A percentile compares a stretch with the other conserved stretches of the same genome.
phyloP scores from a whole-genome alignment of 176 grass and related monocot genomes.

The Echinochloa phyllopogon region DNA sequence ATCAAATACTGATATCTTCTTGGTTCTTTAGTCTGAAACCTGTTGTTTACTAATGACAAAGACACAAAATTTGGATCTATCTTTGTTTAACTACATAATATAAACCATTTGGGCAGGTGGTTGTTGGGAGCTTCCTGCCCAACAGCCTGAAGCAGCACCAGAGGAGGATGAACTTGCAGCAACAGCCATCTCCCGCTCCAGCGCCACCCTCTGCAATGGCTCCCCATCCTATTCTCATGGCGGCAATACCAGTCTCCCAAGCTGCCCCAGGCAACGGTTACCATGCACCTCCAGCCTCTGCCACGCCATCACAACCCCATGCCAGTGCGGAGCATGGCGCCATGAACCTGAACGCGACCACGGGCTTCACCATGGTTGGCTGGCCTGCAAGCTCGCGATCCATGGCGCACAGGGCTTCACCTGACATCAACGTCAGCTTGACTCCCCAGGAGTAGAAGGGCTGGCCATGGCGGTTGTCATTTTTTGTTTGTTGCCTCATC shows the following conservation, averaged over 20 bases:
- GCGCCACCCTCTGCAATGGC: neutral
- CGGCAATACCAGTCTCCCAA: conserved; percentile 76
- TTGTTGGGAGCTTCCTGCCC: conserved; percentile 89
- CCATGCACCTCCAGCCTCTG: neutral
- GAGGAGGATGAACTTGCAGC: conserved; percentile 55
- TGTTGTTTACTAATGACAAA: neutral
- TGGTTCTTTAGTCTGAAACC: neutral
- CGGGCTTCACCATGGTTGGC: conserved; percentile 56
- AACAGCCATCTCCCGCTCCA: neutral
- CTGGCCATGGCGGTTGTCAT: neutral
- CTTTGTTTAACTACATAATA: neutral
- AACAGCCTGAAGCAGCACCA: conserved; percentile 89
- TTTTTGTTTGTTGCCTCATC: conserved; percentile 4
- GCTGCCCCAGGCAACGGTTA: conserved; percentile 60
- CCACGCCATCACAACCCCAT: conserved; percentile 28
- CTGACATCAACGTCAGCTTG: conserved; percentile 83
- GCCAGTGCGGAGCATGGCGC: conserved; percentile 15
- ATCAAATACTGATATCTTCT: neutral
- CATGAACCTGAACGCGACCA: conserved; percentile 49
- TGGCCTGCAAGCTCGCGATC: conserved; percentile 63
- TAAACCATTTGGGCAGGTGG: conserved; percentile 54
- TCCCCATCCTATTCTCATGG: conserved; percentile 49
- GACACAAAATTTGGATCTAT: neutral
- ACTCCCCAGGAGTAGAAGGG: conserved; percentile 63
- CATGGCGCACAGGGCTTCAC: conserved; percentile 55